Evolutionary conservation across 2,329 filamentous ascomycete genomes (phyloP), one percentile per base, ranked within the genome.

Genomic region (Pestalotiopsis fici): DNA sequence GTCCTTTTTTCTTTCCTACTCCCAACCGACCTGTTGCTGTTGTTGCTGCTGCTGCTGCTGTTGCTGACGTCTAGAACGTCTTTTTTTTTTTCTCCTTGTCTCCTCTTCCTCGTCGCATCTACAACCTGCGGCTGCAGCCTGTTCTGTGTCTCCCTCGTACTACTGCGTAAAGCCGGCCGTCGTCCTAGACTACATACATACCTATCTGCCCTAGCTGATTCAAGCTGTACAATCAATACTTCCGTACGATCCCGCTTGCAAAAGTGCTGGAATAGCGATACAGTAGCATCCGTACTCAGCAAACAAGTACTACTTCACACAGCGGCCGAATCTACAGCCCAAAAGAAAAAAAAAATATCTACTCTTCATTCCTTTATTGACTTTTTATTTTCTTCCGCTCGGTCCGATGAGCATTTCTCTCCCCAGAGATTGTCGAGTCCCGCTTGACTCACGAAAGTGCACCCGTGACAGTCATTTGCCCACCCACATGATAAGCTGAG

Each of bases 221-320:
- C 31, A 35, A 35, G 31, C 31, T 35, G 31, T 35, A 35, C 31
- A 35, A 35, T 35, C 31, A 35, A 35, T 35, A 18, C 18, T 25
- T 61, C 59, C 11, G 25, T n/a, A 27, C 35, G n/a, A 54, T 31
- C 43, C 37, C 37, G 21, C 57, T 21, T 25, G 11, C 61, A 25
- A 35, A 35, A 18, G 39, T 43, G 50, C 61, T 64, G 23, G n/a
- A 47, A 55, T 27, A 54, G 61, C 50, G 43, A 64, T 64, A 63
- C 60, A 55, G 39, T 47, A 21, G 43, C 9, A 60, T 60, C 28
- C 27, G 57, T 35, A 60, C 55, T 15, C 13, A 54, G 31, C 31
- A 57, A 27, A 57, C 57, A 31, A 37, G 28, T 60, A 60, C 28
- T 31, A 31, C 57, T 60, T 60, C 21, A 13, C 57, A 60, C 18